phyloP scores from a whole-genome alignment of 805 yeast species.

The Hanseniaspora mollemarum region DNA sequence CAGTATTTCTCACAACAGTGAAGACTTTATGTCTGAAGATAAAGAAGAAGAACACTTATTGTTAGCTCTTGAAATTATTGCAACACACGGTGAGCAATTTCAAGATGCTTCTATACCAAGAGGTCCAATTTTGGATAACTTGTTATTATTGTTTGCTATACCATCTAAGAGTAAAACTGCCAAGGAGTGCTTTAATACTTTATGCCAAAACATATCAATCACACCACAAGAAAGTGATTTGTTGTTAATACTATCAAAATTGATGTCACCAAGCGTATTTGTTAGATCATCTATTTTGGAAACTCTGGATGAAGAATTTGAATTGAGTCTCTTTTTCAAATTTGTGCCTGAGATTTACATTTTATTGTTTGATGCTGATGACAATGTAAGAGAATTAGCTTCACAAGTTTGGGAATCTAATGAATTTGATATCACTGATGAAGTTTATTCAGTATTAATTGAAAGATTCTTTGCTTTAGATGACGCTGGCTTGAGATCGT shows the following conservation, averaged over 20 bases:
- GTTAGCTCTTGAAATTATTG: constrained; percentile 63
- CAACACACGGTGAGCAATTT: constrained; percentile 57
- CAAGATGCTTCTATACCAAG: constrained; percentile 61
- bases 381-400: constrained; percentile 52
- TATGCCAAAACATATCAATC: constrained; percentile 66
- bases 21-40: constrained; percentile 66
- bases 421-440: constrained; percentile 31
- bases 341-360: constrained; percentile 67
- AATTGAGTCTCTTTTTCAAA: constrained; percentile 32
- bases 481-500: constrained; percentile 59
- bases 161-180: constrained; percentile 72
- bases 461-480: constrained; percentile 38
- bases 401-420: constrained; percentile 78
- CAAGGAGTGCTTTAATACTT: constrained; percentile 67
- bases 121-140: constrained; percentile 44
- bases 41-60: constrained; percentile 80
- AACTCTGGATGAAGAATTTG: constrained; percentile 72
- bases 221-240: constrained; percentile 49
- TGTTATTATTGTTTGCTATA: constrained; percentile 55
- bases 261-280: constrained; percentile 52
- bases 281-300: constrained; percentile 75
- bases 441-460: constrained; percentile 38
- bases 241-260: constrained; percentile 41
- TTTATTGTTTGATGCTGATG: constrained; percentile 61
- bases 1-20: constrained; percentile 27